Evolutionary conservation across 1,284 basidiomycete species (phyloP).

Genomic region (Heterobasidion occidentale): DNA sequence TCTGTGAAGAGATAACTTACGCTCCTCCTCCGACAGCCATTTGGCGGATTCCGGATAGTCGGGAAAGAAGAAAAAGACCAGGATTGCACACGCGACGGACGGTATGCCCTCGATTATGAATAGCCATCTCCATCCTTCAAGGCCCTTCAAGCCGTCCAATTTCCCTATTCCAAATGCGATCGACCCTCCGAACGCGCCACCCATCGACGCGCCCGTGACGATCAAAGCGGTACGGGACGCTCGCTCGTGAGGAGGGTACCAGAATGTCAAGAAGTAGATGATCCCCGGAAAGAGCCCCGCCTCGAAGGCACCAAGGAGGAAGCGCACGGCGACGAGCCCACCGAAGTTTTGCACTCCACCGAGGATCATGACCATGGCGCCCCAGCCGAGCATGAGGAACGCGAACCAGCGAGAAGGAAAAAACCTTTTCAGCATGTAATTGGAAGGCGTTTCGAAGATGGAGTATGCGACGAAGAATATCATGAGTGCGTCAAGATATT

Average conservation of each 20-base stretch:
- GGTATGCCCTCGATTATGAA: constrained; percentile 43
- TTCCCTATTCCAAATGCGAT: constrained; percentile 29
- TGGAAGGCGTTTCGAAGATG: constrained; percentile 30
- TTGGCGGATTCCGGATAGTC: constrained; percentile 36
- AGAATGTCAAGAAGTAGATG: constrained; percentile 28
- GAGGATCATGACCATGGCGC: constrained; percentile 29
- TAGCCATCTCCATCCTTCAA: constrained; percentile 30
- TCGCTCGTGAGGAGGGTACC: constrained; percentile 32
- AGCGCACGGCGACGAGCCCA: constrained; percentile 21
- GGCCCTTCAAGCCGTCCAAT: constrained; percentile 20
- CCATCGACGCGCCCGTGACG: constrained; percentile 29
- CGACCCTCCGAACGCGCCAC: constrained; percentile 36
- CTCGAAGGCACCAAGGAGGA: constrained; percentile 23
- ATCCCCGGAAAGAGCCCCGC: constrained; percentile 23
- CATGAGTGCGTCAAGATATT: constrained; percentile 29
- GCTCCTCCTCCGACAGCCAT: constrained; percentile 27
- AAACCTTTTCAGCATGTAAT: constrained; percentile 34
- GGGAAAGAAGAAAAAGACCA: constrained; percentile 32
- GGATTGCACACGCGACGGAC: constrained; percentile 28
- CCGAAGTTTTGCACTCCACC: constrained; percentile 25
- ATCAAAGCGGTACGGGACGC: constrained; percentile 30
- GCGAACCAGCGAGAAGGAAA: constrained; percentile 27
- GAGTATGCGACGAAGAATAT: constrained; percentile 30
- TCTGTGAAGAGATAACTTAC: constrained; percentile 19
- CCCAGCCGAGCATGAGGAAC: constrained; percentile 32